Conservation (phyloP, 1,139 yeast species). For the Candida sanyaensis region DNA sequence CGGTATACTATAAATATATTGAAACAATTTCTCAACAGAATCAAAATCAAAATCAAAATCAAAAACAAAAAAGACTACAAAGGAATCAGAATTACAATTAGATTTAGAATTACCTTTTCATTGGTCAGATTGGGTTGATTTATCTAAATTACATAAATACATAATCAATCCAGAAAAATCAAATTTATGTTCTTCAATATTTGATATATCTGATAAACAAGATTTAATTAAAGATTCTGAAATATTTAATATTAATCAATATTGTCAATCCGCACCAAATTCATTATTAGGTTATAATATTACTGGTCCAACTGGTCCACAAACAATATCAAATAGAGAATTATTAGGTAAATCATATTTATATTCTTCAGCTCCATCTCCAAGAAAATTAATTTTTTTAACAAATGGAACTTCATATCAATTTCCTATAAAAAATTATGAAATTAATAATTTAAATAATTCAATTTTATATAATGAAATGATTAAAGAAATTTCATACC, state of each 20-base stretch:
- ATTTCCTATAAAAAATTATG: conserved; percentile 19
- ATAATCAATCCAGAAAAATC: conserved; percentile 18
- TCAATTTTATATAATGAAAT: conserved; percentile 27
- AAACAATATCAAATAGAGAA: conserved; percentile 27
- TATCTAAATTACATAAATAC: conserved; percentile 27
- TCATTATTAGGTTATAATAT: conserved; percentile 30
- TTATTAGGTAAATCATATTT: conserved; percentile 47
- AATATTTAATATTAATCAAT: conserved; percentile 18
- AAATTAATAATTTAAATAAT: conserved; percentile 19
- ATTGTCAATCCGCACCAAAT: conserved; percentile 22
- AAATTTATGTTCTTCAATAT: conserved; percentile 22
- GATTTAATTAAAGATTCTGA: conserved; percentile 19
- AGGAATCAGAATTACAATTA: no score
- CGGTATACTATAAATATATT: conserved; percentile 37
- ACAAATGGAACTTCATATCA: conserved; percentile 31
- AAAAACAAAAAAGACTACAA: no score
- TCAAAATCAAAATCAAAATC: no score
- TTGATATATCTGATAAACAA: conserved; percentile 22
- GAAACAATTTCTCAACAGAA: conserved; percentile 8
- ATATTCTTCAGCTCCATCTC: conserved; percentile 43
- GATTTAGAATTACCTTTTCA: conserved; percentile 30
- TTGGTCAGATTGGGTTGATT: conserved; percentile 48
- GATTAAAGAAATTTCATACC: not conserved
- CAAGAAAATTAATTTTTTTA: conserved; percentile 42
- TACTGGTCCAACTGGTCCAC: conserved; percentile 28